Conservation (phyloP, 306 rosid species). For the Acacia melanoxylon region DNA sequence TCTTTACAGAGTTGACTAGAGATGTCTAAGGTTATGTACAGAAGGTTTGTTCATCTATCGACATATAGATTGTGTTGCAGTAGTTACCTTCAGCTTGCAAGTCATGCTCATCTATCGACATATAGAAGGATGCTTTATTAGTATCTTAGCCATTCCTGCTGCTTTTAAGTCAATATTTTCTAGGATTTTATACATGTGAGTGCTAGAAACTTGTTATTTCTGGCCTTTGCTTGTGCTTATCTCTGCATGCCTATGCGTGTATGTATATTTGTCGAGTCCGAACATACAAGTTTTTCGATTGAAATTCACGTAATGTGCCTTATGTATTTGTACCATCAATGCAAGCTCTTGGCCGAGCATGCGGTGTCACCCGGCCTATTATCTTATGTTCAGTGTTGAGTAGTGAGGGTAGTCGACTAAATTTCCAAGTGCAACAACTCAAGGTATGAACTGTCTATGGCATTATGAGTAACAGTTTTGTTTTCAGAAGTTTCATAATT, state of each 20-base stretch:
- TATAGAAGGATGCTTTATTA: too few relatives aligned
- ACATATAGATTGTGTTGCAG: too few relatives aligned
- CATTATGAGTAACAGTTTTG: neutral
- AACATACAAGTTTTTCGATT: neutral
- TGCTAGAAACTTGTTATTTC: neutral
- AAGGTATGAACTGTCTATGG: constrained; percentile 52
- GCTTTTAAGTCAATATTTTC: too few relatives aligned
- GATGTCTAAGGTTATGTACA: too few relatives aligned
- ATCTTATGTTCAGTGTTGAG: constrained; percentile 83
- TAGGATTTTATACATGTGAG: too few relatives aligned
- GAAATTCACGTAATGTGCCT: constrained; percentile 67
- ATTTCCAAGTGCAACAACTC: constrained; percentile 77
- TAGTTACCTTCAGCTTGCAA: too few relatives aligned
- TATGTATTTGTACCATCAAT: constrained; percentile 84
- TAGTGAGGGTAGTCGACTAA: constrained; percentile 90
- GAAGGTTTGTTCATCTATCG: too few relatives aligned
- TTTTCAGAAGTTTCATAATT: neutral
- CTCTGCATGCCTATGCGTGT: neutral
- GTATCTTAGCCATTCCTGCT: too few relatives aligned
- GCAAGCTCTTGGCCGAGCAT: constrained; percentile 92
- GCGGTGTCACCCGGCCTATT: constrained; percentile 87
- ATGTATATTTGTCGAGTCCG: neutral
- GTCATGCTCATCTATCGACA: too few relatives aligned
- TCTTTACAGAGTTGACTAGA: too few relatives aligned
- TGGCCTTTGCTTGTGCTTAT: neutral